Base-by-base conservation (phyloP, 2,329 filamentous ascomycete genomes). In the Aspergillus melleus region DNA sequence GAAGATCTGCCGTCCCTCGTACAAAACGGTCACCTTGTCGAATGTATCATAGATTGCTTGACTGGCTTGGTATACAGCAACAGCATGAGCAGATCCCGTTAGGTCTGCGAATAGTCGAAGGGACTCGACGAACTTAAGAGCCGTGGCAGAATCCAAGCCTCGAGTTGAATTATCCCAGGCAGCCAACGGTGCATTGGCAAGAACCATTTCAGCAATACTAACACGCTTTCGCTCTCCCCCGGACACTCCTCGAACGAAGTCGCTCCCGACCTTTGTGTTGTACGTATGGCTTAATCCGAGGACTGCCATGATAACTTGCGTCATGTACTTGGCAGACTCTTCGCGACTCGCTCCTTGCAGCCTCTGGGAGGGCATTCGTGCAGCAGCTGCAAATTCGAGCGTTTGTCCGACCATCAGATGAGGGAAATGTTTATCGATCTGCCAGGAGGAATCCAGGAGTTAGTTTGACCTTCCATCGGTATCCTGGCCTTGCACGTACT, bases 1-100 rank as follows among this genome's bases (percentile, higher is more conserved):
- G 77, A 86, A 93, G 67, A 93, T 91, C 69, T 91, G 83, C 0
- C 86, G 83, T 0, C 90, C 90, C 64, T 91, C 87, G 68, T 92
- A 90, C 0, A 92, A 78, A 0, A 92, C 85, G 0, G 84, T 79
- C 0, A 84, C 84, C 70, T 90, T 91, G 72, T 92, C 88, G 64
- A 92, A 91, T 10, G 84, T 50, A 39, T 72, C 65, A 44, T 72
- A 72, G 47, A 70, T 71, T 83, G 78, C 70, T 61, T 79, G 74
- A 52, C 71, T 74, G 9, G 76, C 77, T 64, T 79, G 77, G 64
- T 86, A 86, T 9, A 83, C 81, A 0, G 83, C 80, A 5, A 86
- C 80, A 12, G 78, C 78, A 55, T 79, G 78, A 6, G 79, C 75
- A 2, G 76, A 78, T 4, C 77, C 78, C 8, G 71, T 68, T 54